phyloP scores from a whole-genome alignment of 768 basidiomycete species.

The Lentinula detonsa region DNA sequence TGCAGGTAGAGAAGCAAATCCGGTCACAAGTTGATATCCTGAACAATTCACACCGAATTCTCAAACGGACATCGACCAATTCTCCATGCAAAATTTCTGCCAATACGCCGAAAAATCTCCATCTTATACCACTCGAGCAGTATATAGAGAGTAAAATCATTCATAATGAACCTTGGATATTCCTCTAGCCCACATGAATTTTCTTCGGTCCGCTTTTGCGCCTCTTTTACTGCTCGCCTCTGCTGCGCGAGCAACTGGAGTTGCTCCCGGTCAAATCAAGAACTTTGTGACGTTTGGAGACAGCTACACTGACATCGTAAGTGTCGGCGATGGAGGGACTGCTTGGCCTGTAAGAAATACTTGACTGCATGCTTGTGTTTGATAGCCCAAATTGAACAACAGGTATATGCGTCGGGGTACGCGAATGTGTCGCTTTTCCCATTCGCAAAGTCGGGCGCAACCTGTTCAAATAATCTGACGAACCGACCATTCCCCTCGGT shows the following conservation, averaged over 20 bases:
- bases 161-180: background rate
- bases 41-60: background rate
- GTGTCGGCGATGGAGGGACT: conserved; percentile 33
- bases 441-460: conserved; percentile 39
- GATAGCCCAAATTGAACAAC: background rate
- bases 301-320: conserved; percentile 51
- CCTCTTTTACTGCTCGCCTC: background rate
- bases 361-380: background rate
- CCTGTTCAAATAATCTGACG: conserved; percentile 40
- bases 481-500: conserved; percentile 31
- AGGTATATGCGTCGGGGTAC: conserved; percentile 45
- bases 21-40: background rate
- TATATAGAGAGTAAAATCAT: background rate
- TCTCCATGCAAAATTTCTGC: background rate
- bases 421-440: conserved; percentile 43
- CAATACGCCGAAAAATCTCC: background rate
- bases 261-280: conserved; percentile 44
- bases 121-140: background rate
- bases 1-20: background rate
- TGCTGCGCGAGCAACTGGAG: conserved; percentile 13
- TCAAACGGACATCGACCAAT: background rate
- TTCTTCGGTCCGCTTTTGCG: background rate
- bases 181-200: background rate
- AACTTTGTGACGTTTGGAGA: conserved; percentile 66
- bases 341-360: conserved; percentile 43